A percentile compares a stretch with the other conserved stretches of the same genome.
Evolutionary conservation across 192 early-diverging fungal species (phyloP).

Genomic region (Geosiphon pyriformis): DNA sequence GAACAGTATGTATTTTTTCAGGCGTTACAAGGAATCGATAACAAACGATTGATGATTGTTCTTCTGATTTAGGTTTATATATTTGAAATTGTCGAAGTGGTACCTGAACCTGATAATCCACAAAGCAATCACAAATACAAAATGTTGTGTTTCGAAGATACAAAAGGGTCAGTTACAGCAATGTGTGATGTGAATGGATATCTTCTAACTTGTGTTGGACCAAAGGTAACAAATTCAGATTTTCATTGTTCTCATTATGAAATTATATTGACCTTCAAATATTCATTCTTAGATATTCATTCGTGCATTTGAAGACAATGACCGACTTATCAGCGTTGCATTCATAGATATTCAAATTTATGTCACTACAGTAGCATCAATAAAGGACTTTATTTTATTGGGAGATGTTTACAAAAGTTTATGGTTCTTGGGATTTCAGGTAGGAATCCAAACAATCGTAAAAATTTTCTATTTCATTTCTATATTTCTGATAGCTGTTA

Average conservation of each 20-base stretch:
- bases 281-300: slow-evolving; percentile 69
- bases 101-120: slow-evolving; percentile 90
- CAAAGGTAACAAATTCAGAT: slow-evolving; percentile 53
- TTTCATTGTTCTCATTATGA: neutral
- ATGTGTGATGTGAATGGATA: slow-evolving; percentile 83
- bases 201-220: slow-evolving; percentile 79
- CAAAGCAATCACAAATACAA: slow-evolving; percentile 93
- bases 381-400: slow-evolving; percentile 86
- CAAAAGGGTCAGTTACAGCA: slow-evolving; percentile 82
- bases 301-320: slow-evolving; percentile 76
- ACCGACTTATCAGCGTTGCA: slow-evolving; percentile 79
- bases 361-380: slow-evolving; percentile 69
- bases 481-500: too few relatives aligned
- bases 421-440: slow-evolving; percentile 91
- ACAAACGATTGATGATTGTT: neutral
- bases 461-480: too few relatives aligned
- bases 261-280: neutral
- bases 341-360: slow-evolving; percentile 93
- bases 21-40: neutral
- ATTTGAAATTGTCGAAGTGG: slow-evolving; percentile 94
- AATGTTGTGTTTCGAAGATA: slow-evolving; percentile 71
- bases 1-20: slow-evolving; percentile 51
- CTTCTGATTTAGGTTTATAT: slow-evolving; percentile 63
- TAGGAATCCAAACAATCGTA: too few relatives aligned
- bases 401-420: slow-evolving; percentile 84